Conservation (phyloP, 257 asterid genomes). For the Agastache rugosa region DNA sequence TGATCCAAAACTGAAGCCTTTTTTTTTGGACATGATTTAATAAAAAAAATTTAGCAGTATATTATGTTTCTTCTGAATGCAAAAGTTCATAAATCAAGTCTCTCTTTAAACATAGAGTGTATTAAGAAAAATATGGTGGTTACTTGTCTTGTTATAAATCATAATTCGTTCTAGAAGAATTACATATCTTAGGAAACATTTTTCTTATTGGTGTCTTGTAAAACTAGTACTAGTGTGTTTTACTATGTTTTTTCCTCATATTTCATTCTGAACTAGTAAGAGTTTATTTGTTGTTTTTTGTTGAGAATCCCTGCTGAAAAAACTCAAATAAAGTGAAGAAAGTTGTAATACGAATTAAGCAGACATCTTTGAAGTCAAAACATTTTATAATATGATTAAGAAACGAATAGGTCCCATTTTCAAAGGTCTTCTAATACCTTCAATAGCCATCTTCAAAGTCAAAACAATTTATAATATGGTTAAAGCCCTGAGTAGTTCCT, state of each 20-base stretch:
- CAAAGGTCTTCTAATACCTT: not conserved
- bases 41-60: not conserved
- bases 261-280: not conserved
- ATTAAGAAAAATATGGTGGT: slow-evolving; percentile 3
- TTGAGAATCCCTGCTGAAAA: slow-evolving; percentile 9
- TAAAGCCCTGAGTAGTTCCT: not conserved
- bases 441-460: not conserved
- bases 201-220: not conserved
- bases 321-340: slow-evolving; percentile 8
- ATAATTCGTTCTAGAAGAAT: not conserved
- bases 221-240: not conserved
- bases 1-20: not conserved
- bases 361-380: slow-evolving; percentile 4
- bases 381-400: not conserved
- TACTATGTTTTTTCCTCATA: not conserved
- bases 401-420: not conserved
- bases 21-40: slow-evolving; percentile 5
- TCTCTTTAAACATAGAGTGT: not conserved
- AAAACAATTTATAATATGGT: not conserved
- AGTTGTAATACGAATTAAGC: not conserved
- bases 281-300: not conserved
- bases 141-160: not conserved
- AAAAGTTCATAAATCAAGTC: not conserved
- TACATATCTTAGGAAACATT: not conserved
- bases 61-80: not conserved